These are phyloP conservation scores for Aspergillus cristatus DNA, from an alignment of 495 filamentous ascomycete species.

Conservation along the genomic window DNA sequence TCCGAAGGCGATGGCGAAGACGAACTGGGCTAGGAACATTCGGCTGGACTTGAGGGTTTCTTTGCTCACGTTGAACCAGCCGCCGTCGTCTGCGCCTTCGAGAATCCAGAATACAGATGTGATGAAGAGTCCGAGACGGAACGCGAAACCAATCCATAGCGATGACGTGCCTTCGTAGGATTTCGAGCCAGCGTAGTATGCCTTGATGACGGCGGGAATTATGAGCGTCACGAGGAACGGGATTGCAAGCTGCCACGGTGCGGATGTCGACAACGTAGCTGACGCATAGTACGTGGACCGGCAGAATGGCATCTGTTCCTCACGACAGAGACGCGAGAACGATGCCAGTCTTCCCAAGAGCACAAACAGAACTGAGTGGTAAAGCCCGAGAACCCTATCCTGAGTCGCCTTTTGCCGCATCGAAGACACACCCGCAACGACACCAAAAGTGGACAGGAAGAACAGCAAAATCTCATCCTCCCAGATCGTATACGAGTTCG, in stretches of 20 bases:
- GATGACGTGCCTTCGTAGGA: constrained; percentile 80
- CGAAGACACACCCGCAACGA: constrained; percentile 61
- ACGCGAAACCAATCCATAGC: constrained; percentile 71
- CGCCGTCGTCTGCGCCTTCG: constrained; percentile 81
- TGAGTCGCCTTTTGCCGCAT: constrained; percentile 52
- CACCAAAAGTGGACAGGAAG: constrained; percentile 81
- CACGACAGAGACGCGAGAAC: constrained; percentile 86
- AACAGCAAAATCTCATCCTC: constrained; percentile 92
- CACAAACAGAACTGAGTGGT: constrained; percentile 78
- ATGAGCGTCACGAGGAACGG: constrained; percentile 64
- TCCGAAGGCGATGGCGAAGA: constrained; percentile 57
- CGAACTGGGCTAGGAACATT: constrained; percentile 62
- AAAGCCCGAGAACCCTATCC: constrained; percentile 64
- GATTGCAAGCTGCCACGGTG: constrained; percentile 78
- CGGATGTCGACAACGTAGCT: constrained; percentile 81
- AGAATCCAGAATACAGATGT: constrained; percentile 80
- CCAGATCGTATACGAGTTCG: constrained; percentile 98
- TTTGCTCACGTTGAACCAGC: constrained; percentile 62
- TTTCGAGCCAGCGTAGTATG: constrained; percentile 63
- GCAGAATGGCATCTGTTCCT: constrained; percentile 98
- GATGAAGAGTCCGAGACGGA: constrained; percentile 67
- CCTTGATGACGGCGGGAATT: constrained; percentile 69
- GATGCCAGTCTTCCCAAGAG: constrained; percentile 73
- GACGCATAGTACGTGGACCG: constrained; percentile 93
- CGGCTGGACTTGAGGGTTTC: constrained; percentile 65